phyloP scores from a whole-genome alignment of 2,329 filamentous ascomycete genomes.

The Didymella pomorum region DNA sequence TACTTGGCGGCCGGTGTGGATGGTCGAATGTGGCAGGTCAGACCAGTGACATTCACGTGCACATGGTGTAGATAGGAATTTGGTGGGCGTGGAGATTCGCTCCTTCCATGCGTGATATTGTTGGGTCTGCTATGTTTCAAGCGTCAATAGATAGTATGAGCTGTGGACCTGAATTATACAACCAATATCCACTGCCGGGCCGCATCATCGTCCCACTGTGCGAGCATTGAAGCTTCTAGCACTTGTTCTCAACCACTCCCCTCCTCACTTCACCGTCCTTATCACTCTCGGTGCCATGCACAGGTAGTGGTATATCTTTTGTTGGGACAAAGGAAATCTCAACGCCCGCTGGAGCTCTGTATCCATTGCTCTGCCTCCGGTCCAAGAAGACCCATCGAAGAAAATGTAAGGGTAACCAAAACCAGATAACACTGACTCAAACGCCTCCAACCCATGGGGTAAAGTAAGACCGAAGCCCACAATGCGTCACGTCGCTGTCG shows the following conservation, averaged over 20 bases:
- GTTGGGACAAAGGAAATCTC: conserved; percentile 12
- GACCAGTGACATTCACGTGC: background rate
- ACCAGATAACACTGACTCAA: conserved; percentile 42
- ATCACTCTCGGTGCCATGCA: conserved; percentile 20
- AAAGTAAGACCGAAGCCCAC: conserved; percentile 29
- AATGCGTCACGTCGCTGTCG: conserved; percentile 50
- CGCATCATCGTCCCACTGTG: conserved; percentile 10
- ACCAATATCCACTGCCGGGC: conserved; percentile 19
- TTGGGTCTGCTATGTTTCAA: conserved; percentile 1
- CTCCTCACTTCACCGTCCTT: background rate
- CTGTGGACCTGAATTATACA: conserved; percentile 30
- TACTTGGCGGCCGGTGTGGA: background rate
- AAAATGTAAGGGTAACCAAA: conserved; percentile 29
- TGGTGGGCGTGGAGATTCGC: background rate
- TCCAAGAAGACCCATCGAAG: conserved; percentile 15
- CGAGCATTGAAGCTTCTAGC: conserved; percentile 20
- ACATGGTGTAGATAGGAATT: background rate
- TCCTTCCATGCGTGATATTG: background rate
- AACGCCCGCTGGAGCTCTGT: conserved; percentile 21
- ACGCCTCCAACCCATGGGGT: conserved; percentile 39
- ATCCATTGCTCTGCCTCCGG: conserved; percentile 26
- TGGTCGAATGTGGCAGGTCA: background rate
- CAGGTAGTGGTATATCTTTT: conserved; percentile 28
- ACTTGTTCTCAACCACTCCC: background rate
- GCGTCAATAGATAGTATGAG: conserved; percentile 9